Percentiles rank a stretch among this genome's conserved stretches.
Evolutionary conservation across 306 rosid genomes (phyloP).

Genomic region (Cotoneaster glaucophyllus): DNA sequence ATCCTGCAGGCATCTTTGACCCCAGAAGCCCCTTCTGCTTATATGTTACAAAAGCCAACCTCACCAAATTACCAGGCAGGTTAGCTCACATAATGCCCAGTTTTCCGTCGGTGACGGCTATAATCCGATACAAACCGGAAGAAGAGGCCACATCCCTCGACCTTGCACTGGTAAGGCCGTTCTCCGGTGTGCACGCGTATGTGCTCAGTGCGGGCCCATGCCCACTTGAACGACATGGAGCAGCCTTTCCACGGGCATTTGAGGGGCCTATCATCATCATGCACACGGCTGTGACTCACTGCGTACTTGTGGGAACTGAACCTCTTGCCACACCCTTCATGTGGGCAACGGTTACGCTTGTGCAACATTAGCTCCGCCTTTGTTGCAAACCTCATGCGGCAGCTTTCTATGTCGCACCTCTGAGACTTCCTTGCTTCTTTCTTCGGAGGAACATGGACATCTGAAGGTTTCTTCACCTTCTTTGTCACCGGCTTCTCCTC

Average conservation of each 20-base stretch:
- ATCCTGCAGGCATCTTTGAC: conserved; percentile 24
- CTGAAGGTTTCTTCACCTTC: conserved; percentile 38
- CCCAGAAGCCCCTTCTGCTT: conserved; percentile 25
- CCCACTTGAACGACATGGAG: conserved; percentile 96
- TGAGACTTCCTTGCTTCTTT: conserved; percentile 40
- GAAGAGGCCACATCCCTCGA: conserved; percentile 81
- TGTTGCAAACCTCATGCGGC: conserved; percentile 68
- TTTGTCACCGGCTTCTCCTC: conserved; percentile 38
- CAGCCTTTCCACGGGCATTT: conserved; percentile 99
- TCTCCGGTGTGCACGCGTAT: conserved; percentile 95
- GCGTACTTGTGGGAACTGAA: conserved; percentile 93
- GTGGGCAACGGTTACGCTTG: conserved; percentile 78
- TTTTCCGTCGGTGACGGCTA: conserved; percentile 92
- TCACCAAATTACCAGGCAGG: conserved; percentile 22
- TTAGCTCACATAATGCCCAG: conserved; percentile 67
- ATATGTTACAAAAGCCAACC: conserved; percentile 14
- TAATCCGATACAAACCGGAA: conserved; percentile 92
- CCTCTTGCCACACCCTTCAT: conserved; percentile 88
- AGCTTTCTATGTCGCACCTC: conserved; percentile 74
- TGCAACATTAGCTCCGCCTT: conserved; percentile 66
- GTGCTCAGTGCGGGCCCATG: conserved; percentile 98
- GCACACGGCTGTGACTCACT: conserved; percentile 78
- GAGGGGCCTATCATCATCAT: conserved; percentile 82
- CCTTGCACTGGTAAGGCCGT: conserved; percentile 81
- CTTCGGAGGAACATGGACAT: conserved; percentile 25